Percentiles rank a stretch among this genome's conserved stretches.
Conservation (phyloP, 306 rosid species). For the Dalbergia cultrata region DNA sequence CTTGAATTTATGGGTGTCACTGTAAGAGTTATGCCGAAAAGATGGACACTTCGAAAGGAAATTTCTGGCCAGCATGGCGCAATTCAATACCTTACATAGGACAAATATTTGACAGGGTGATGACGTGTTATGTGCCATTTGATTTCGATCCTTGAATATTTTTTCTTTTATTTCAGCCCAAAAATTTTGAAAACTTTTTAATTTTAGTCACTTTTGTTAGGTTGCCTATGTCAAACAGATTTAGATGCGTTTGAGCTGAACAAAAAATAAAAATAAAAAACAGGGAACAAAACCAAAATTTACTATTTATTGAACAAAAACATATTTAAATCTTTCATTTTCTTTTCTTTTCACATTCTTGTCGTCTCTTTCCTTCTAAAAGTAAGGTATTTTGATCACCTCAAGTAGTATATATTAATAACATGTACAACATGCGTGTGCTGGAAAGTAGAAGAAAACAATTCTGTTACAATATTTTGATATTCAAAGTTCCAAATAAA, state of each 20-base stretch:
- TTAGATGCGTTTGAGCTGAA: too few species aligned
- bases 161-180: too few species aligned
- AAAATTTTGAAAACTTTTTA: too few species aligned
- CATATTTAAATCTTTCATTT: not conserved
- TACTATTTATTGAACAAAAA: too few species aligned
- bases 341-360: not conserved
- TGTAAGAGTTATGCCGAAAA: conserved; percentile 52
- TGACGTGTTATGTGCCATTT: conserved; percentile 7
- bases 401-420: not conserved
- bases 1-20: conserved; percentile 37
- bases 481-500: conserved; percentile 5
- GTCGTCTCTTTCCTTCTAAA: conserved; percentile 12
- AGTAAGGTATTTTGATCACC: not conserved
- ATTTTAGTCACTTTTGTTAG: too few species aligned
- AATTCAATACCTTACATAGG: conserved; percentile 30
- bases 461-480: not conserved
- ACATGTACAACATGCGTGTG: not conserved
- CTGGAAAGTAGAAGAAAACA: not conserved
- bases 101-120: conserved; percentile 39
- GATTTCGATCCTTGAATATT: too few species aligned
- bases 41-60: conserved; percentile 34
- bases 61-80: conserved; percentile 40
- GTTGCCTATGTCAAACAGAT: too few species aligned
- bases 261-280: too few species aligned
- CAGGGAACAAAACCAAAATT: too few species aligned